Percentiles rank a stretch among this genome's conserved stretches.
These are phyloP conservation scores for Wickerhamomyces xylosicus DNA, from an alignment of 805 yeast genomes.

Conservation along the genomic window DNA sequence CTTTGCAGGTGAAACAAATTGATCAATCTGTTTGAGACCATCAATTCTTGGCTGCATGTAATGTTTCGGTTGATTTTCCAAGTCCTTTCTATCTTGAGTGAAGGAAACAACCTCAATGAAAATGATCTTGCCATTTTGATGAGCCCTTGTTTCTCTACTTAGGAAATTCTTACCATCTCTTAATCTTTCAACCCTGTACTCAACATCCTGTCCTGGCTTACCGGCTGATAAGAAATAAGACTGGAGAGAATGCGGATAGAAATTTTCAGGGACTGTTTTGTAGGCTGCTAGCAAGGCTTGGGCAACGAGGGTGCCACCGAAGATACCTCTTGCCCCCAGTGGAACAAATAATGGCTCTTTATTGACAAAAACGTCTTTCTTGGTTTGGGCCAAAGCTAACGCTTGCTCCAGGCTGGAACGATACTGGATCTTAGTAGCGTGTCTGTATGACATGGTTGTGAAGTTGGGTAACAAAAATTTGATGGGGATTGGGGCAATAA, in stretches of 20 bases:
- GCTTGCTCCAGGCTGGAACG: conserved; percentile 11
- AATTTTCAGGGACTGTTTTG: conserved; percentile 33
- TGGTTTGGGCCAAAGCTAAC: conserved; percentile 5
- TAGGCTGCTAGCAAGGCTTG: conserved; percentile 56
- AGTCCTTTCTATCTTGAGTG: conserved; percentile 3
- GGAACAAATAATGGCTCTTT: conserved; percentile 26
- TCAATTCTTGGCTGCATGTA: conserved; percentile 11
- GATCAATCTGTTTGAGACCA: conserved; percentile 5
- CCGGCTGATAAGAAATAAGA: conserved; percentile 54
- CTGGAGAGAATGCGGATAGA: conserved; percentile 52
- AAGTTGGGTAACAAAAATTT: too few relatives aligned
- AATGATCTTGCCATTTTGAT: conserved; percentile 40
- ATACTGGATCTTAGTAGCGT: neutral
- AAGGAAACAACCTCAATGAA: conserved; percentile 39
- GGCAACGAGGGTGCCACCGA: conserved; percentile 63
- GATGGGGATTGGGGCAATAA: too few relatives aligned
- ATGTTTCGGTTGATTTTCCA: conserved; percentile 7
- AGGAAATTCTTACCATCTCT: conserved; percentile 43
- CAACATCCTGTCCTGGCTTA: conserved; percentile 30
- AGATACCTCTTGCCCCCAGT: conserved; percentile 51
- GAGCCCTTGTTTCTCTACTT: conserved; percentile 43
- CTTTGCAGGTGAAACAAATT: conserved; percentile 8
- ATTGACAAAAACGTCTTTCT: conserved; percentile 10
- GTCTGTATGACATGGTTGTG: neutral
- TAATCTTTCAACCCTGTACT: conserved; percentile 41